Base-by-base conservation (phyloP, 2,329 filamentous ascomycete genomes). In the Fusarium sulawesiense region DNA sequence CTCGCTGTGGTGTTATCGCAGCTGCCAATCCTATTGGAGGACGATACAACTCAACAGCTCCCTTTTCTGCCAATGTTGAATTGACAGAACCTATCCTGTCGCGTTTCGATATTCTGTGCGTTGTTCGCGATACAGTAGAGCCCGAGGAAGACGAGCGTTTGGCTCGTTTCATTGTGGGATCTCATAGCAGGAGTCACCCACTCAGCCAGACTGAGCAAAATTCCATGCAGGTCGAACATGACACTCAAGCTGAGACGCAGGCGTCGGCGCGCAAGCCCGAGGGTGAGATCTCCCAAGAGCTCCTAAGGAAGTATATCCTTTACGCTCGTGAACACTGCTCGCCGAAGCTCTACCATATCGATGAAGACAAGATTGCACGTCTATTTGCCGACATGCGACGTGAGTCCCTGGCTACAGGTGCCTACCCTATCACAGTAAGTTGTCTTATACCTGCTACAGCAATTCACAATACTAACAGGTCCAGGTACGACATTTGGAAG, bases 61-160 rank as follows among this genome's bases (percentile, higher is more conserved):
- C 96, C 4, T 98, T 99, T 82, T 94, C 93, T 2, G 89, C 97
- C 78, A 99, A 99, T 71, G 96, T 99, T 41, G 93, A 99, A 78
- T 86, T 99, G 57, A 99, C 96, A 0, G 96, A 99, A 80, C 96
- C 96, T 51, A 99, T 99, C 75, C 80, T 99, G 78, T 98, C 95
- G 14, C 95, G 96, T 88, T 99, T 99, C 78, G 96, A 99, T 73
- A 97, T 99, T 71, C 87, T 99, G 10, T 97, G 93, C 77, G 96
- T 99, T 9, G 95, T 99, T 18, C 91, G 96, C 50, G 96, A 99
- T 78, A 97, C 94, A 0, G 96, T 98, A 8, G 94, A 98, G 74
- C 95, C 96, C 0, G 86, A 83, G 16, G 94, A 98, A 79, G 96
- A 99, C 73, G 96, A 98, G 82, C 90, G 95, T 23, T 87, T 99